A percentile compares a stretch with the other conserved stretches of the same genome.
phyloP scores from a whole-genome alignment of 345 rosid genomes.

The Gossypium anomalum region DNA sequence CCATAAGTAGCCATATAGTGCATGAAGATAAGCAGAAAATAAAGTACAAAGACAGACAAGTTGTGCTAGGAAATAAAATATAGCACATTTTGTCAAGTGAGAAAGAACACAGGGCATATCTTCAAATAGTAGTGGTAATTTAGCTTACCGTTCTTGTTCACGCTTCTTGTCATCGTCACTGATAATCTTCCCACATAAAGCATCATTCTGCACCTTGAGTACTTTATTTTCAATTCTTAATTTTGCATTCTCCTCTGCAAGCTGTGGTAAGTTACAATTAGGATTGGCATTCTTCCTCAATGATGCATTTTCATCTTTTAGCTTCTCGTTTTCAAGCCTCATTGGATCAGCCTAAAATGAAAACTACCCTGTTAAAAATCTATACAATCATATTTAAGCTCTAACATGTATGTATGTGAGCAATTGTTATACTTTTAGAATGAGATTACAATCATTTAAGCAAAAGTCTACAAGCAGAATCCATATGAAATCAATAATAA shows the following conservation, averaged over 20 bases:
- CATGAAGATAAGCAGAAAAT: neutral
- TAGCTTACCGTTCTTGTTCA: neutral
- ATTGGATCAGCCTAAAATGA: neutral
- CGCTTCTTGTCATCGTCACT: neutral
- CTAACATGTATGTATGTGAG: neutral
- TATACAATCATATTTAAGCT: neutral
- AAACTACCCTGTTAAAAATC: neutral
- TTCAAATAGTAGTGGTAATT: neutral
- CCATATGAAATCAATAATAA: neutral
- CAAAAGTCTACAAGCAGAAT: neutral
- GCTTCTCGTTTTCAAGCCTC: neutral
- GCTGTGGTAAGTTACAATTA: neutral
- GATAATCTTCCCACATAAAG: conserved; percentile 8
- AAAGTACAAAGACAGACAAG: neutral
- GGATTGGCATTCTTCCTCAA: neutral
- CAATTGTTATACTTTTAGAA: neutral
- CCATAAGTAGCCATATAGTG: neutral
- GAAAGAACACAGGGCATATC: conserved; percentile 3
- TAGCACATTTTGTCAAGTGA: neutral
- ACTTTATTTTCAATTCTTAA: neutral
- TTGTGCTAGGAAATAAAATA: neutral
- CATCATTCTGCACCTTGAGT: conserved; percentile 7
- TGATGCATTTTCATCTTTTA: neutral
- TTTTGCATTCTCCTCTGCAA: conserved; percentile 2
- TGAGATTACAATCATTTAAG: neutral